Base-by-base conservation (phyloP, 1,139 yeast species). In the Diutina scorzettiae region DNA sequence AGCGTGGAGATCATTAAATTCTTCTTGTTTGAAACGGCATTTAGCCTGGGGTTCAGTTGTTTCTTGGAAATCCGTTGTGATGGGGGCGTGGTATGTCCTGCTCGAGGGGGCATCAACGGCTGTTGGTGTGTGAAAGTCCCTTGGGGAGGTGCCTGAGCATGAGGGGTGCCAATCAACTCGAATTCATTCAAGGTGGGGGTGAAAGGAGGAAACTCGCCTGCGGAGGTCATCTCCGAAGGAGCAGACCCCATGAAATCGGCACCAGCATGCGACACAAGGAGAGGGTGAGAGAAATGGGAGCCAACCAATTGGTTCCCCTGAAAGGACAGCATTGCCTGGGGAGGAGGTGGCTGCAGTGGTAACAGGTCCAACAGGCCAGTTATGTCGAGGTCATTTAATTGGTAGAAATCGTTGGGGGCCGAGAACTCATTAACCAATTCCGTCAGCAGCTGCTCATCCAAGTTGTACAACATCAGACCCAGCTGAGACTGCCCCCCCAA, bases 381-480 rank as follows among this genome's bases (percentile, higher is more conserved):
- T 11, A 34, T 14, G 27, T 34, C 39, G n/a, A 14, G 23, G 20
- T 34, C 39, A 14, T 21, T n/a, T 12, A 34, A 14, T 4, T 21
- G 16, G 18, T 34, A 34, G 20, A 34, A 23, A 16, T 34, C 39
- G 23, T 14, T 25, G 19, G 25, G 25, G 28, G 16, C 5, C 39
- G 9, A 17, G 28, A 7, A 34, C 20, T 34, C 39, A 19, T 23
- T 16, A 14, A 34, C 28, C 24, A 21, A 34, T 12, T 34, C 39
- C 19, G 29, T 23, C 39, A 34, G 39, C 39, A 34, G 39, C 28
- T 34, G 39, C 7, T 34, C 39, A 16, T 34, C 39, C 39, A 34
- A 34, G 9, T 34, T 12, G 28, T 34, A 34, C 33, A 30, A 17
- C 28, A 20, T n/a, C 37, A 33, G 37, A 4, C 23, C 37, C 6